These are phyloP conservation scores for Aulographum hederae DNA, from an alignment of 2,329 filamentous ascomycete species.

Conservation along the genomic window DNA sequence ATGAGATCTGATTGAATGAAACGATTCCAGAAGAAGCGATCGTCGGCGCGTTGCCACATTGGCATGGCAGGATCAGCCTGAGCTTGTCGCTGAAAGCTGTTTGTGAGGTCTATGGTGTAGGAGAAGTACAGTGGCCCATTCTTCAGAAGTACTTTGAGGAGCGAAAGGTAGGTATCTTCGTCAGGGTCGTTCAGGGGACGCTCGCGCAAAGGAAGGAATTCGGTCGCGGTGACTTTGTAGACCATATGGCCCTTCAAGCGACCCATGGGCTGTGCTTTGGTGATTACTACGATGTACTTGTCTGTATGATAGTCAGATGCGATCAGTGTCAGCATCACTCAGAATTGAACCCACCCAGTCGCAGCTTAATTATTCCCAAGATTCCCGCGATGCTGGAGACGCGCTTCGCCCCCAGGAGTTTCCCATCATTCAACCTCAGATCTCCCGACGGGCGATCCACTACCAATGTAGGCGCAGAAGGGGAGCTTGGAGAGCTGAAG, in stretches of 20 bases:
- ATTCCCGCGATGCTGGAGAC: conserved; percentile 93
- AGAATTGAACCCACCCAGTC: conserved; percentile 47
- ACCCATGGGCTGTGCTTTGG: conserved; percentile 79
- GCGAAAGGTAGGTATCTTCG: conserved; percentile 73
- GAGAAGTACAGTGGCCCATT: conserved; percentile 92
- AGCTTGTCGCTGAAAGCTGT: conserved; percentile 87
- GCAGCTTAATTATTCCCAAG: conserved; percentile 79
- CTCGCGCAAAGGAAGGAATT: conserved; percentile 87
- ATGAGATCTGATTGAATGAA: conserved; percentile 85
- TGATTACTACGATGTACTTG: conserved; percentile 95
- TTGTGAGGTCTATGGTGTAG: conserved; percentile 91
- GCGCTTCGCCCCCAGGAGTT: conserved; percentile 56
- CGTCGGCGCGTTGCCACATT: conserved; percentile 82
- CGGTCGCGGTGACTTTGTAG: conserved; percentile 79
- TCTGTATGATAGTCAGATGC: conserved; percentile 33
- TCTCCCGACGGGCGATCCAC: conserved; percentile 88
- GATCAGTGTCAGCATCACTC: conserved; percentile 8
- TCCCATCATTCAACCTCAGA: conserved; percentile 65
- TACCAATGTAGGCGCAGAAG: conserved; percentile 69
- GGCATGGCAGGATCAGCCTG: conserved; percentile 53
- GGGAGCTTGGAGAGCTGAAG: conserved; percentile 89
- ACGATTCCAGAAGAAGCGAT: conserved; percentile 97
- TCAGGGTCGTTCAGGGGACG: conserved; percentile 80
- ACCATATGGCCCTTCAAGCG: conserved; percentile 90
- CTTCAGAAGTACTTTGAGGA: conserved; percentile 68